Evolutionary conservation across 192 early-diverging fungal genomes (phyloP), one percentile per base, ranked within the genome.

Genomic region (Coemansia guatemalensis): DNA sequence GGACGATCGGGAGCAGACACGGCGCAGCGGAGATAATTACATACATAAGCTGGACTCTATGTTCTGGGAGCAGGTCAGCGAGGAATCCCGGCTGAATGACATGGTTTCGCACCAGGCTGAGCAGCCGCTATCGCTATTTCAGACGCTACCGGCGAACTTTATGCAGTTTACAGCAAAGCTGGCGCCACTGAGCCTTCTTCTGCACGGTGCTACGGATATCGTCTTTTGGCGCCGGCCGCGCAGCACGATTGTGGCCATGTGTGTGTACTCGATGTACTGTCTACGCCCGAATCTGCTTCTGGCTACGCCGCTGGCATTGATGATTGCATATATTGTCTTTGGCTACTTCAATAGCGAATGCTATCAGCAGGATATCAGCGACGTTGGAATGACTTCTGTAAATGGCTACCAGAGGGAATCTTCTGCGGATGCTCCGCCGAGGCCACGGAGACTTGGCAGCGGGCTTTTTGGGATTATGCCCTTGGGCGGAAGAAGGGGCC

Each of bases 161-260:
- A 82, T 82, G 70, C 73, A 82, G 69, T 82, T 82, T 35, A 76
- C 74, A 9, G 79, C 79, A 24, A 82, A 82, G 48, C 63, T 76
- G 50, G 79, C 73, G 3, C 74, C 79, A 14, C 9, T 82, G 25
- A 64, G 60, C 24, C 18, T 76, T 20, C 41, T 76, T 26, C 68
- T 73, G 11, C 69, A 65, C n/a, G 35, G 56, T 25, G 64, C 58
- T 5, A 62, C 58, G 9, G 64, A 69, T 20, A 65, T 82, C 51
- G 60, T 82, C 21, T 53, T 82, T 47, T 82, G 79, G 79, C 67
- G 70, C 23, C 56, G 57, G 11, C 79, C 79, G 23, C 62, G 50
- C 48, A 56, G 58, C 48, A 69, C 79, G 26, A 23, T 70, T 27
- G 60, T 57, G 8, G 73, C 74, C 39, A 75, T 82, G 79, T 48